phyloP scores from a whole-genome alignment of 108 stramenopile species.

The Nannochloropsis oceanica region DNA sequence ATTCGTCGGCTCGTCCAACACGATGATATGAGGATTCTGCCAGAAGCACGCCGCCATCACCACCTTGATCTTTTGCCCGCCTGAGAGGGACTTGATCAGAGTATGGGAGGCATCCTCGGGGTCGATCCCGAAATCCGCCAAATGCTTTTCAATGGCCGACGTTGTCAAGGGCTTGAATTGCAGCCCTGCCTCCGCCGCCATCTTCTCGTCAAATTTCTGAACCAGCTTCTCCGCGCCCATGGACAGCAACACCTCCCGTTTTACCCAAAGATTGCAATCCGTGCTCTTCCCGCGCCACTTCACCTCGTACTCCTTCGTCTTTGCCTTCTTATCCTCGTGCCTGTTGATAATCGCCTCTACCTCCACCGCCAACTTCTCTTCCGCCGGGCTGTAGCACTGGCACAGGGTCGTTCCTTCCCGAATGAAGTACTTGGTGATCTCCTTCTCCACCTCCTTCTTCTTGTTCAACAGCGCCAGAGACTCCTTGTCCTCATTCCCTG shows the following conservation, averaged over 20 bases:
- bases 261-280: constrained; percentile 13
- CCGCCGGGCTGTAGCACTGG: background rate
- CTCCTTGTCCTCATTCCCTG: constrained; percentile 98
- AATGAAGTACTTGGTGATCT: constrained; percentile 75
- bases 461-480: constrained; percentile 69
- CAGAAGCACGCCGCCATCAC: constrained; percentile 98
- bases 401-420: constrained; percentile 40
- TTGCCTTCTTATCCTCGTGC: constrained; percentile 72
- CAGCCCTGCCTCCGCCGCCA: constrained; percentile 64
- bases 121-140: constrained; percentile 83
- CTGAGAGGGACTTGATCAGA: constrained; percentile 88
- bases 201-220: constrained; percentile 30
- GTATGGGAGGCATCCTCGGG: constrained; percentile 92
- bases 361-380: constrained; percentile 47
- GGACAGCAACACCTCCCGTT: constrained; percentile 25
- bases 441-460: constrained; percentile 80
- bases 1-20: constrained; percentile 98
- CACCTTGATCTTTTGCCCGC: constrained; percentile 98
- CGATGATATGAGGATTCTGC: constrained; percentile 96
- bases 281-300: constrained; percentile 14
- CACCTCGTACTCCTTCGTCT: constrained; percentile 92
- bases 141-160: constrained; percentile 89
- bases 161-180: constrained; percentile 72
- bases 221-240: constrained; percentile 32
- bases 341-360: constrained; percentile 95